Evolutionary conservation across 2,329 filamentous ascomycete species (phyloP), one percentile per base, ranked within the genome.

Genomic region (Scedosporium boydii): DNA sequence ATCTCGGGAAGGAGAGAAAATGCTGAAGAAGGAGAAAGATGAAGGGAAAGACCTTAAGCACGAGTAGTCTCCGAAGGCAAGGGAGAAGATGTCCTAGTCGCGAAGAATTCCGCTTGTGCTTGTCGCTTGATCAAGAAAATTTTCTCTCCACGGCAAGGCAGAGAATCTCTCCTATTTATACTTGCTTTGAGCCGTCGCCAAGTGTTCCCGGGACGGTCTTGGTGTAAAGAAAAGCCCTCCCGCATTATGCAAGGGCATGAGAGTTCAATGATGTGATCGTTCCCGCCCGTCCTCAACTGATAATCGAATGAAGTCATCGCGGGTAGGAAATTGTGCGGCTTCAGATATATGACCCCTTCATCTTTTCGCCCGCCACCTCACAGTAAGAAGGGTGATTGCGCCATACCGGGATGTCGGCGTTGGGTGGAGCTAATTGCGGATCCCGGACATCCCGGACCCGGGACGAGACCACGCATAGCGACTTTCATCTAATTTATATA

Each of bases 281-380:
- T 21, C 4, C 34, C 4, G 18, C 16, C 23, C 41, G 26, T 23
- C 2, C 7, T 23, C 16, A 56, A 18, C 23, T 21, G 34, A 21
- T 7, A 55, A 55, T 48, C 27, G 44, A 51, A 21, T 53, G 26
- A 51, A 16, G 26, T 60, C 26, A 53, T 34, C 18, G 26, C 38
- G 44, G 26, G 44, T n/a, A 23, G 5, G 1, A 29, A 56, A 61
- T 61, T 56, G 18, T 34, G n/a, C 9, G 18, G 59, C 59, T 9
- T 55, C 59, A 44, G 14, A 61, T 61, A 61, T 42, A 61, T 41
- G 44, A 61, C 6, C 12, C 21, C 6, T 55, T 55, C 18, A 27
- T 55, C 51, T 55, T 14, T 29, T 27, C 12, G 1, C 23, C 51
- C 51, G 23, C 21, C 18, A 53, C 12, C 51, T 10, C 18, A 27